Base-by-base conservation (phyloP, 495 filamentous ascomycete species). In the Gamarada debralockiae region DNA sequence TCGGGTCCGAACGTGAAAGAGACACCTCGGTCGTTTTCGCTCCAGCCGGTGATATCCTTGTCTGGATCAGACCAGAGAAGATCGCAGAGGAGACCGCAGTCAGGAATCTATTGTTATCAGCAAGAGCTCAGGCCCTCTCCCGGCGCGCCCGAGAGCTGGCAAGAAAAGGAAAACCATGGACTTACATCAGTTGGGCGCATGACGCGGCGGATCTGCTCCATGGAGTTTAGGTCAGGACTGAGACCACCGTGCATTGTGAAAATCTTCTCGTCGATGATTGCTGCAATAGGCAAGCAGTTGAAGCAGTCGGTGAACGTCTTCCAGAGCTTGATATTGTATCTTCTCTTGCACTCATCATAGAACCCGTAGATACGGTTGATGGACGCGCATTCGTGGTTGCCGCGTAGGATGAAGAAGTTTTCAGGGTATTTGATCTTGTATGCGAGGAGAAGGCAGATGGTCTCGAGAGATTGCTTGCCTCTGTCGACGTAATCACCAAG, bases 341-440 rank as follows among this genome's bases (percentile, higher is more conserved):
- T 80, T 57, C 93, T 85, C 79, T 98, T 98, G 82, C 93, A 98
- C 71, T 98, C 93, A 67, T 98, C 93, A 76, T 98, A 98, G 77
- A 98, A 98, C 38, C 93, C 93, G 62, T 98, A 98, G 73, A 98
- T 98, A 71, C 93, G 95, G 77, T 98, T 98, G 79, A 98, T 98
- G 18, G 93, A 97, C 21, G 93, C 93, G 74, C 93, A 98, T 69
- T 98, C 93, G 76, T 98, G 93, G 81, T 98, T 98, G 51, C 93
- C 93, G 59, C 93, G 88, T 40, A 98, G 81, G 62, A 98, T 87
- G 78, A 98, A 98, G 81, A 98, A 98, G 79, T 98, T 98, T 77
- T 98, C 93, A 33, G 93, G 93, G 69, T 97, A 98, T 77, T 97
- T 97, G 80, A 98, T 98, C 83, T 98, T 98, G 82, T 98, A 98